Evolutionary conservation across 2,329 filamentous ascomycete species (phyloP).

Genomic region (Aspergillus fumigatus): DNA sequence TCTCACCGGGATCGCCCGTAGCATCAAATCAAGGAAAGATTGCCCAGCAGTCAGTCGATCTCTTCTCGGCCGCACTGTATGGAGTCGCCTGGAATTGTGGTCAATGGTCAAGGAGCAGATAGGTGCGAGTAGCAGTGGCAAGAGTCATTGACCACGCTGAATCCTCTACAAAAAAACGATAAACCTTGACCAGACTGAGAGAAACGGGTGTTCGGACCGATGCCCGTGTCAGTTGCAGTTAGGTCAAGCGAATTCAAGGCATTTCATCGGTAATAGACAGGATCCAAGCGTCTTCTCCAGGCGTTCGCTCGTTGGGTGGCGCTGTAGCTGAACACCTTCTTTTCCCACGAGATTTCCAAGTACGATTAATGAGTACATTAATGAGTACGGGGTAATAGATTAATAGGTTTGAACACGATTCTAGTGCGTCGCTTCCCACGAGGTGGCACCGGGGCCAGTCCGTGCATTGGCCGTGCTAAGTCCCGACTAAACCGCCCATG

Average conservation of each 20-base stretch:
- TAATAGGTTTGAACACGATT: not conserved
- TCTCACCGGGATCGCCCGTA: no score
- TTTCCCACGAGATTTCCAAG: no score
- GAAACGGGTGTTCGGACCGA: not conserved
- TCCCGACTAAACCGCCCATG: not conserved
- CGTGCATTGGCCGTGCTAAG: not conserved
- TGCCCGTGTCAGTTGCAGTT: not conserved
- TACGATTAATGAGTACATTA: no score
- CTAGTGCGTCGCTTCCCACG: not conserved
- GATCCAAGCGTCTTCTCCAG: no score
- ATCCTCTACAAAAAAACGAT: not conserved
- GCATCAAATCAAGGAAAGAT: not conserved
- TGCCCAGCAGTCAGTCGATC: no score
- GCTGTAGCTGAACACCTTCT: not conserved
- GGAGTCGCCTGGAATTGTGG: not conserved
- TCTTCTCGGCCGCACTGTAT: no score
- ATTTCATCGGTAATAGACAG: not conserved
- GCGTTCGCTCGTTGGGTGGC: not conserved
- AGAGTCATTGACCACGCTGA: no score
- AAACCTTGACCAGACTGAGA: no score
- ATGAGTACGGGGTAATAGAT: no score
- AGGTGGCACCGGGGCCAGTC: no score
- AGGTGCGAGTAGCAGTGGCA: no score
- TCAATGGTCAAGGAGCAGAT: no score
- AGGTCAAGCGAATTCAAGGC: not conserved